Percentiles rank a stretch among this genome's conserved stretches.
Evolutionary conservation across 2,329 filamentous ascomycete species (phyloP).

Genomic region (Sporothrix luriei): DNA sequence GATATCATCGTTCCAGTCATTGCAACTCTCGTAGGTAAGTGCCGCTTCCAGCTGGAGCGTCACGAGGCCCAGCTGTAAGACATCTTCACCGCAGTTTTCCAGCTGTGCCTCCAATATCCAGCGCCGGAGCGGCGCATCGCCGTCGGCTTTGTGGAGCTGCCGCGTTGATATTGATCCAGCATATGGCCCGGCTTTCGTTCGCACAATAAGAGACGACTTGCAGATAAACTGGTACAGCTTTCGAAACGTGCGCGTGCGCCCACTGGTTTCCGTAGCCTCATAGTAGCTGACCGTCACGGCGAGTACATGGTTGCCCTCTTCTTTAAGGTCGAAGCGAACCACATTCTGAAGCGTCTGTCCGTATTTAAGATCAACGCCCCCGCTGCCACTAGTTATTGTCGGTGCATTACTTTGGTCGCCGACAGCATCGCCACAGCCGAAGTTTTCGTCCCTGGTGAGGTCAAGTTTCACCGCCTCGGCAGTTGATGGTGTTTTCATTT

Average conservation of each 20-base stretch:
- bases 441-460: conserved; percentile 51
- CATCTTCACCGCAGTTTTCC: conserved; percentile 87
- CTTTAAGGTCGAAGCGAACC: conserved; percentile 83
- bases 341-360: conserved; percentile 77
- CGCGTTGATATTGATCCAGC: conserved; percentile 45
- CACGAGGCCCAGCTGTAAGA: conserved; percentile 74
- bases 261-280: conserved; percentile 72
- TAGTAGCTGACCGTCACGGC: conserved; percentile 94
- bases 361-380: conserved; percentile 55
- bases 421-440: conserved; percentile 1
- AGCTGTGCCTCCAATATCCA: conserved; percentile 92
- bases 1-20: conserved; percentile 40
- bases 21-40: conserved; percentile 57
- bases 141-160: background rate
- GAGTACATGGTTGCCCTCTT: conserved; percentile 91
- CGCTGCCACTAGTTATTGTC: conserved; percentile 33
- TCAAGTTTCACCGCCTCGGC: conserved; percentile 57
- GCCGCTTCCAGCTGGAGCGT: conserved; percentile 57
- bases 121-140: conserved; percentile 42
- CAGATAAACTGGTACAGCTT: conserved; percentile 97
- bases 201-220: conserved; percentile 83
- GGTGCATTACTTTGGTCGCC: conserved; percentile 32
- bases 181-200: conserved; percentile 76
- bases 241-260: conserved; percentile 79
- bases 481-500: conserved; percentile 87